These are phyloP conservation scores for Calocybe indica DNA, from an alignment of 768 basidiomycete genomes.

Conservation along the genomic window DNA sequence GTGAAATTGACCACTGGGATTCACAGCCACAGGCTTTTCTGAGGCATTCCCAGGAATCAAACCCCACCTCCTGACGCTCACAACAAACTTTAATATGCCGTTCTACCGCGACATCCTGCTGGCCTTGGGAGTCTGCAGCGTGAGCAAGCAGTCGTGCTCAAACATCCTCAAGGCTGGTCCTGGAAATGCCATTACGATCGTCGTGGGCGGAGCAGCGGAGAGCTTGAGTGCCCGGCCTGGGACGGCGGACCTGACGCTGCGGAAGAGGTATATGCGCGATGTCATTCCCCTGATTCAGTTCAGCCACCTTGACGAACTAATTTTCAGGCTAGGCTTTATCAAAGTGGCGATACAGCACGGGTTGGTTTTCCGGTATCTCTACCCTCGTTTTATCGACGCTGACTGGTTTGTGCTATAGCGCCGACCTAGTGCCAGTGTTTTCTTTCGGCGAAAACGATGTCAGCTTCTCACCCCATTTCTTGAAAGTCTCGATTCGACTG, in stretches of 20 bases:
- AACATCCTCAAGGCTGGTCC: slow-evolving; percentile 72
- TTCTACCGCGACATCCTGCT: slow-evolving; percentile 91
- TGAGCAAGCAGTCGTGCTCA: slow-evolving; percentile 84
- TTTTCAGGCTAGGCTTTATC: slow-evolving; percentile 80
- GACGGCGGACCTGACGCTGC: slow-evolving; percentile 86
- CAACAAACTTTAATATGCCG: slow-evolving; percentile 87
- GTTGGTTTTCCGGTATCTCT: slow-evolving; percentile 32
- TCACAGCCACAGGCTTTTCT: slow-evolving; percentile 83
- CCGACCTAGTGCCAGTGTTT: slow-evolving; percentile 95
- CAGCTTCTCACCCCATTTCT: slow-evolving; percentile 17
- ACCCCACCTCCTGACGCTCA: slow-evolving; percentile 88
- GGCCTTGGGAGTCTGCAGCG: slow-evolving; percentile 85
- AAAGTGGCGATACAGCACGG: slow-evolving; percentile 90
- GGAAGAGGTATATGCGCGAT: slow-evolving; percentile 44
- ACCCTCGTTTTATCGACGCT: slow-evolving; percentile 3
- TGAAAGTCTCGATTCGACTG: not conserved
- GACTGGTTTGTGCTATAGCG: slow-evolving; percentile 42
- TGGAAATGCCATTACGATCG: slow-evolving; percentile 80
- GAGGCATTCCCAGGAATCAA: slow-evolving; percentile 83
- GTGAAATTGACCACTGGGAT: too few species aligned
- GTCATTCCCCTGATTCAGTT: not conserved
- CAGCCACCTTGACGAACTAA: not conserved
- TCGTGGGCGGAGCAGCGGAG: slow-evolving; percentile 95
- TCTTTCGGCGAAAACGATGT: slow-evolving; percentile 99
- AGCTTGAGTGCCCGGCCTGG: slow-evolving; percentile 91